phyloP scores from a whole-genome alignment of 2,329 filamentous ascomycete species.

The Aspergillus fijiensis region DNA sequence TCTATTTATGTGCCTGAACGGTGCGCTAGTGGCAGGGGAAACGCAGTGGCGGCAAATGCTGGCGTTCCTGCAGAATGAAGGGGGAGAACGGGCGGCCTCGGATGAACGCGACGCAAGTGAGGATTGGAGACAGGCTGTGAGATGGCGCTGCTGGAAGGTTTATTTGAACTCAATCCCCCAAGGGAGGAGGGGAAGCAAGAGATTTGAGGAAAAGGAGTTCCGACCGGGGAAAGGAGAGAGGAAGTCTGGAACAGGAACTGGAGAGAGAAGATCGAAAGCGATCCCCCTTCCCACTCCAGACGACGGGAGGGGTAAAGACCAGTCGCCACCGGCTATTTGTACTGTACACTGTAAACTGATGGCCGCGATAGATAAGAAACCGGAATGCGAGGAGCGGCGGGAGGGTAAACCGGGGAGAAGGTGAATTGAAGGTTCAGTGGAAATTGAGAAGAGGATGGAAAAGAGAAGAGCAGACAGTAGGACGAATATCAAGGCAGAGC shows the following conservation, averaged over 20 bases:
- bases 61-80: conserved; percentile 3
- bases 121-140: not conserved
- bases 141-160: conserved; percentile 1
- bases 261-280: not conserved
- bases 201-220: not conserved
- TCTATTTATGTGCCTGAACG: not conserved
- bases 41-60: not conserved
- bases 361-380: not conserved
- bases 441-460: not conserved
- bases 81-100: not conserved
- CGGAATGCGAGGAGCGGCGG: not conserved
- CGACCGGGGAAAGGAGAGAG: not conserved
- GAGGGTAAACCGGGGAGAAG: not conserved
- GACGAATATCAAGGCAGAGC: too few species aligned
- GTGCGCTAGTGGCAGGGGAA: not conserved
- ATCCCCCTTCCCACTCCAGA: not conserved
- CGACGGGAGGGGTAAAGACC: not conserved
- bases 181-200: not conserved
- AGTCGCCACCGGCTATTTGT: not conserved
- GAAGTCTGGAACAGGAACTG: not conserved
- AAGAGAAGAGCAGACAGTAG: not conserved
- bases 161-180: not conserved
- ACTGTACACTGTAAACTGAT: not conserved
- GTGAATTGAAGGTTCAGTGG: too few species aligned
- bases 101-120: conserved; percentile 1